Base-by-base conservation (phyloP, 2,329 filamentous ascomycete genomes). In the Pestalotiopsis sp. region DNA sequence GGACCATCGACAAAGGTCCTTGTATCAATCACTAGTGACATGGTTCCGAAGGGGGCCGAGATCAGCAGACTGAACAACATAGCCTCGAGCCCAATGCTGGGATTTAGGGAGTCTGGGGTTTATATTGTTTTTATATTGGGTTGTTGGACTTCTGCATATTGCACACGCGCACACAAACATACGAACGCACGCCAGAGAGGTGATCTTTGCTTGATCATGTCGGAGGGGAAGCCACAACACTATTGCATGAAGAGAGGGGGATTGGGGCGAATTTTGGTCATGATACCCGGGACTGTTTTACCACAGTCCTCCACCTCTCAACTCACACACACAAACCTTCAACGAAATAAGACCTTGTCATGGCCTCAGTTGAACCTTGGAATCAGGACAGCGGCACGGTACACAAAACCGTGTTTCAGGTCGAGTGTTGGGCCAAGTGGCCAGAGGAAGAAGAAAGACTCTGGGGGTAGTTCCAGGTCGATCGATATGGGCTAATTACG, bases 251-350 rank as follows among this genome's bases (percentile, higher is more conserved):
- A n/a, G 20, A 52, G 45, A 49, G 17, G 7, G 49, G 31, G 20
- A 36, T 36, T 36, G 31, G 52, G 55, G 55, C 64, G 64, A 60
- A 60, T 27, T 66, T 66, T 45, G 64, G 55, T 66, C 55, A 66
- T 60, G 64, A 66, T 66, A 66, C 64, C 64, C 64, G 36, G 64
- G 64, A 27, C 41, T 52, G 45, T 55, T 41, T 65, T 57, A 25
- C 23, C 41, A 25, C 52, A 65, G 25, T 57, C n/a, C 52, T 65
- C 20, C 36, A 52, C 61, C 61, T 25, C 61, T 49, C 61, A 64
- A 52, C 61, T 64, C 61, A 64, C 31, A 62, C n/a, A 36, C 31
- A 36, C 31, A 36, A 36, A 27, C 27, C n/a, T 52, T 52, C 59
- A 62, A 62, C 27, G 12, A 31, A 39, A 38, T 36, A 39, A 39